Conservation (phyloP, 805 yeast species). For the Candida tallmaniae region DNA sequence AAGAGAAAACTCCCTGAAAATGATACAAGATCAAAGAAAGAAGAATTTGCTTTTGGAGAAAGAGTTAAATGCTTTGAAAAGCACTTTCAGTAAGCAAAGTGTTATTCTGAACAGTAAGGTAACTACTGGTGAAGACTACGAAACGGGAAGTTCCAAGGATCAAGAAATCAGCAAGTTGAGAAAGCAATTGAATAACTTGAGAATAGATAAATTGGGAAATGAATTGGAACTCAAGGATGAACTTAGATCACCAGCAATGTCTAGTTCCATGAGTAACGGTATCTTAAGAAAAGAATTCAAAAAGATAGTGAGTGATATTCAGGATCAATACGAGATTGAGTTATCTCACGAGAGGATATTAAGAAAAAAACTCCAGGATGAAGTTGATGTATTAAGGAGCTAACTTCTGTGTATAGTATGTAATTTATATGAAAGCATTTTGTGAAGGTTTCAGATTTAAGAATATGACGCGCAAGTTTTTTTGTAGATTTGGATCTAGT, state of each 20-base stretch:
- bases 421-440: background rate
- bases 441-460: no score
- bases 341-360: constrained; percentile 52
- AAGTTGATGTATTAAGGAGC: constrained; percentile 11
- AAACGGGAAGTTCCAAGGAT: constrained; percentile 29
- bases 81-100: background rate
- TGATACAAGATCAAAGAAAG: constrained; percentile 49
- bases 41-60: constrained; percentile 50
- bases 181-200: constrained; percentile 41
- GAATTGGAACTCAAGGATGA: constrained; percentile 1
- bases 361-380: constrained; percentile 38
- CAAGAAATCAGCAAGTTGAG: constrained; percentile 41
- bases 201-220: constrained; percentile 42
- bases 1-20: constrained; percentile 48
- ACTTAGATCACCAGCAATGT: constrained; percentile 11
- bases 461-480: no score
- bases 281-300: constrained; percentile 67
- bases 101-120: no score
- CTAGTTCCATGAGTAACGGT: constrained; percentile 39
- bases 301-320: constrained; percentile 57
- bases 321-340: constrained; percentile 56
- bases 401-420: background rate
- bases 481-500: no score
- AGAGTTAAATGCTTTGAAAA: constrained; percentile 25
- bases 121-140: constrained; percentile 3